Evolutionary conservation across 2,329 filamentous ascomycete species (phyloP).

Genomic region (Trichoderma koningiopsis): DNA sequence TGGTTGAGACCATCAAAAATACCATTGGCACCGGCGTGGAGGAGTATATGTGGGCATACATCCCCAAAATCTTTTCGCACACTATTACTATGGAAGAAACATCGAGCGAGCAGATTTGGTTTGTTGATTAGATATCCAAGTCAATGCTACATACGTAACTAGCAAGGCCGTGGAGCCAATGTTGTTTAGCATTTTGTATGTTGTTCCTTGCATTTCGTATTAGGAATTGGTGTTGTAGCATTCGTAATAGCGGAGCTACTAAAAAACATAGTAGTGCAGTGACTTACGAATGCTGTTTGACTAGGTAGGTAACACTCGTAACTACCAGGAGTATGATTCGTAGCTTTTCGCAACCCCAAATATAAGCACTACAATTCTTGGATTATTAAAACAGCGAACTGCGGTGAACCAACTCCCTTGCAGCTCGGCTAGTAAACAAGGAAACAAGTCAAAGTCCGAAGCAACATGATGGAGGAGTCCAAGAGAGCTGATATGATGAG

Average conservation of each 20-base stretch:
- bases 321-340: not conserved
- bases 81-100: conserved; percentile 14
- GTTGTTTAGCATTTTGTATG: too few relatives aligned
- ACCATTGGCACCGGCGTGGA: conserved; percentile 27
- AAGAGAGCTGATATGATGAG: not conserved
- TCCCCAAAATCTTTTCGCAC: conserved; percentile 30
- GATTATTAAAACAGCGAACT: not conserved
- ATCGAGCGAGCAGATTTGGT: conserved; percentile 26
- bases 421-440: not conserved
- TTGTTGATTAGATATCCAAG: conserved; percentile 23
- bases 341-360: not conserved
- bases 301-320: not conserved
- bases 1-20: conserved; percentile 25
- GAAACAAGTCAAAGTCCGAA: not conserved
- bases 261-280: not conserved
- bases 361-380: not conserved
- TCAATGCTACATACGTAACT: too few relatives aligned
- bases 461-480: too few relatives aligned
- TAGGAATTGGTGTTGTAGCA: not conserved
- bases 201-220: not conserved
- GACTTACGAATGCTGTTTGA: not conserved
- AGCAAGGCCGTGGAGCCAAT: not conserved
- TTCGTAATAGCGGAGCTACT: not conserved
- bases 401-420: not conserved
- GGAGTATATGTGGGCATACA: conserved; percentile 28